phyloP scores from a whole-genome alignment of 805 yeast genomes.

The Starmerella potacharoeniae region DNA sequence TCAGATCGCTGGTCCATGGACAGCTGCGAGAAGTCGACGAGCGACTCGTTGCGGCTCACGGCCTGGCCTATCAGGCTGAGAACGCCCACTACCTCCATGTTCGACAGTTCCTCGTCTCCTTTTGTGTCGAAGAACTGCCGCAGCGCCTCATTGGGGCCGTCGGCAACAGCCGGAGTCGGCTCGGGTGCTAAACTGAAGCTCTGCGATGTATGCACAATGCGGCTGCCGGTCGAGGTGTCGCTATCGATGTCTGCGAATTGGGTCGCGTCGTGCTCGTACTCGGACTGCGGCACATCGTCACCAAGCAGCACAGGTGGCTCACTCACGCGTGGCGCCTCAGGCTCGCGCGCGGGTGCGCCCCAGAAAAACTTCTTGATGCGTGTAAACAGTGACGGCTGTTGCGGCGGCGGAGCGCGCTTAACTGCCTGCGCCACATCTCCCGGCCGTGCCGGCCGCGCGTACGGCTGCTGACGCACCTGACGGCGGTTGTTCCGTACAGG shows the following conservation, averaged over 20 bases:
- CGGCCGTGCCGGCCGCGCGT: constrained; percentile 2
- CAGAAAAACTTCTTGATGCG: constrained; percentile 13
- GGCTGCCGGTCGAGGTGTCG: constrained; percentile 3
- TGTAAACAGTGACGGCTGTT: constrained; percentile 4
- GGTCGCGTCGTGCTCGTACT: neutral
- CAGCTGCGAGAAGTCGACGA: constrained; percentile 20
- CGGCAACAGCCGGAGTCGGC: neutral
- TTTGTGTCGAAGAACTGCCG: constrained; percentile 56
- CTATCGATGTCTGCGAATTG: neutral
- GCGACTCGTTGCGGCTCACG: constrained; percentile 22
- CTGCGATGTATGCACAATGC: constrained; percentile 1
- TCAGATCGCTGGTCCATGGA: constrained; percentile 3
- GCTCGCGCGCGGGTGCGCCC: constrained; percentile 2
- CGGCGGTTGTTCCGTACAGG: constrained; percentile 5
- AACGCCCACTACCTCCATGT: constrained; percentile 69
- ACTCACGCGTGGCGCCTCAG: neutral
- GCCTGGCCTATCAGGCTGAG: constrained; percentile 42
- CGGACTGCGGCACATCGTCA: neutral
- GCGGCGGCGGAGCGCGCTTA: neutral
- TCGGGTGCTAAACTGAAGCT: neutral
- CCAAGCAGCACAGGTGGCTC: constrained; percentile 1
- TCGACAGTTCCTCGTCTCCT: constrained; percentile 58
- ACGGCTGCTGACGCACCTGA: constrained; percentile 4
- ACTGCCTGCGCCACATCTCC: neutral
- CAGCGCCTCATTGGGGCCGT: constrained; percentile 43